These are phyloP conservation scores for Polyporus tsugae DNA, from an alignment of 1,284 basidiomycete species.

Conservation along the genomic window DNA sequence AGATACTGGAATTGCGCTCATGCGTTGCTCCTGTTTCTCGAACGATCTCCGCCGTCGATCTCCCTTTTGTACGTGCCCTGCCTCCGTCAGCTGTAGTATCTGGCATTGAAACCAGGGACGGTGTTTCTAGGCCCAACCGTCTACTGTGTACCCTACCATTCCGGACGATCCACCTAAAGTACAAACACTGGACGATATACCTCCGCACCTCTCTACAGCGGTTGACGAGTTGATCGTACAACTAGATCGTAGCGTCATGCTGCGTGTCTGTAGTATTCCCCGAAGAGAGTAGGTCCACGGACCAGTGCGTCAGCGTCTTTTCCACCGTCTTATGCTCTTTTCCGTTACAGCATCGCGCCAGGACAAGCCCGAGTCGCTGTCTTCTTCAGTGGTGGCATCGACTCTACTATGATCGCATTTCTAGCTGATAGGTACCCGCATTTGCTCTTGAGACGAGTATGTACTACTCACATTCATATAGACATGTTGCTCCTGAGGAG, in stretches of 20 bases:
- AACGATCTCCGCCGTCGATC: neutral
- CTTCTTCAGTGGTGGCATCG: slow-evolving; percentile 96
- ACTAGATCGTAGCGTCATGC: slow-evolving; percentile 66
- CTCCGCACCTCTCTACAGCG: slow-evolving; percentile 51
- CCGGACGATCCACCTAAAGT: slow-evolving; percentile 48
- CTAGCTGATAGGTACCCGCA: slow-evolving; percentile 72
- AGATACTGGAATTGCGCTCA: slow-evolving; percentile 15
- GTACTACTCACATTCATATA: slow-evolving; percentile 38
- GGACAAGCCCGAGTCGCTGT: slow-evolving; percentile 77
- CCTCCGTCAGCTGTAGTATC: neutral
- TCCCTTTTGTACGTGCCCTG: slow-evolving; percentile 20
- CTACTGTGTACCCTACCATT: slow-evolving; percentile 56
- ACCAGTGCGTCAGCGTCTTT: neutral
- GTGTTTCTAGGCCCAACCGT: slow-evolving; percentile 52
- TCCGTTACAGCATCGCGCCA: slow-evolving; percentile 27
- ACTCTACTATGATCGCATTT: slow-evolving; percentile 87
- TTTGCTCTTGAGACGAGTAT: neutral
- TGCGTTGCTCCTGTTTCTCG: slow-evolving; percentile 15
- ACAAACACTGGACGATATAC: slow-evolving; percentile 44
- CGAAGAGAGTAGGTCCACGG: slow-evolving; percentile 44
- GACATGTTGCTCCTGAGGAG: slow-evolving; percentile 75
- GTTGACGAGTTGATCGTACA: slow-evolving; percentile 62
- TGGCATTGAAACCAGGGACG: neutral
- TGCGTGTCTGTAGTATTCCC: slow-evolving; percentile 67
- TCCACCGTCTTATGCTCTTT: neutral